Evolutionary conservation across 257 asterid species (phyloP), one percentile per base, ranked within the genome.

Genomic region (Gardenia jasminoides): DNA sequence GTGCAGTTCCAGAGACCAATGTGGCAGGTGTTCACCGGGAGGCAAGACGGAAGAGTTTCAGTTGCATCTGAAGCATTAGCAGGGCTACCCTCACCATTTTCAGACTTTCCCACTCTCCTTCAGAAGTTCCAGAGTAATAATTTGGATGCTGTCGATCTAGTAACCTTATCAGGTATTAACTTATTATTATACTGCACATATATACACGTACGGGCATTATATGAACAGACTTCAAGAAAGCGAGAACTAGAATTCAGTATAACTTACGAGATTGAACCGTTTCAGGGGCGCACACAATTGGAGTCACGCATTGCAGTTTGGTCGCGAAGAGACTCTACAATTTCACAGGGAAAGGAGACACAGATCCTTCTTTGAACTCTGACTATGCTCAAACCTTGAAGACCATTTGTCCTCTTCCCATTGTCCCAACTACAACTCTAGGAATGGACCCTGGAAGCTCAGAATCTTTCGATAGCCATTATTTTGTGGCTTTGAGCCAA

Each of bases 271-370:
- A 44, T 41, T 36, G 10, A 69, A 41, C 20, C 0, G 24, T 80
- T 74, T 26, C 81, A 88, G 92, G 90, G 7, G 94, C 87, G 1
- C 94, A 90, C 41, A 88, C 92, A 12, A 74, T 88, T 59, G 94
- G 92, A 36, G 65, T 65, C 7, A 80, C 87, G 7, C 88, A 83
- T 67, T 88, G 94, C 81, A 76, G 65, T 74, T 10, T 78, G 20
- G 80, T 88, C 74, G 79, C 83, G 46, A 83, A 84, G 41, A 78
- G 92, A 43, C 89, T 90, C 22, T 87, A 85, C 75, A 86, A 89
- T 75, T 90, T 90, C 83, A 88, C 89, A 1, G 84, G 88, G 78
- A 84, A 72, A 3, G 84, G 86, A 0, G 85, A 81, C 9, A 74
- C 85, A 26, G 94, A 91, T 79, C 94, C 93, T 11, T 75, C 88